These are phyloP conservation scores for Coemansia sp. DNA, from an alignment of 192 early-diverging fungal genomes.

Conservation along the genomic window DNA sequence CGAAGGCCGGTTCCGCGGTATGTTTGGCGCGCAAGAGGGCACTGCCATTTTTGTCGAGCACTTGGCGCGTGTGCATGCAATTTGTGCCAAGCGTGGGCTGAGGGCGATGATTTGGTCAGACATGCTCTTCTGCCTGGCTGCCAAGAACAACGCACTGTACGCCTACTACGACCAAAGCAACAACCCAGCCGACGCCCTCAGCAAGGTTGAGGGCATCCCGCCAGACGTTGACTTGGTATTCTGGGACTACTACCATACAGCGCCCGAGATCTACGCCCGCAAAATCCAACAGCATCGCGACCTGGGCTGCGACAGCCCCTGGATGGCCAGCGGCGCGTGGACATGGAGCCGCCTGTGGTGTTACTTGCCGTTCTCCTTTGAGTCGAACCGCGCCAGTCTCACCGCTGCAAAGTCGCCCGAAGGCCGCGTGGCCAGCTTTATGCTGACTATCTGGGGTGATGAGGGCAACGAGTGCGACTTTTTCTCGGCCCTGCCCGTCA, in stretches of 20 bases:
- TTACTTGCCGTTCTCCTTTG: slow-evolving; percentile 81
- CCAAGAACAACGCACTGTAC: slow-evolving; percentile 79
- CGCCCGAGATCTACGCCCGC: slow-evolving; percentile 67
- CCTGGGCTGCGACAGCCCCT: slow-evolving; percentile 76
- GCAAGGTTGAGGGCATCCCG: slow-evolving; percentile 61
- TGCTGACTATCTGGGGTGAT: slow-evolving; percentile 90
- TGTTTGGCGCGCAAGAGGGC: slow-evolving; percentile 77
- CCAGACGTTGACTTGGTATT: slow-evolving; percentile 72
- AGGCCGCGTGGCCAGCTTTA: slow-evolving; percentile 69
- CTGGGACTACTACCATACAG: slow-evolving; percentile 89
- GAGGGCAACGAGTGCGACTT: slow-evolving; percentile 93
- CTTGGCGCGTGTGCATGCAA: slow-evolving; percentile 69
- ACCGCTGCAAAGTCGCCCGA: slow-evolving; percentile 65
- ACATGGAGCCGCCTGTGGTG: slow-evolving; percentile 87
- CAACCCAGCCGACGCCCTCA: slow-evolving; percentile 62
- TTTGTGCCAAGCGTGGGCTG: slow-evolving; percentile 66
- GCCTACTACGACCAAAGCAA: slow-evolving; percentile 80
- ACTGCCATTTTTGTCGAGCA: slow-evolving; percentile 79
- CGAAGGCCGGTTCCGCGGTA: slow-evolving; percentile 77
- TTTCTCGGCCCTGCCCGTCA: slow-evolving; percentile 77
- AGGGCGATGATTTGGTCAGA: slow-evolving; percentile 90
- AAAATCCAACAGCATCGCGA: slow-evolving; percentile 87
- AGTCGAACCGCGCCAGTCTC: slow-evolving; percentile 74
- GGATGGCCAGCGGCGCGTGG: slow-evolving; percentile 83
- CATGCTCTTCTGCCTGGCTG: slow-evolving; percentile 70